A percentile compares a stretch with the other conserved stretches of the same genome.
Evolutionary conservation across 116 monocot species (phyloP).

Genomic region (Zostera marina): DNA sequence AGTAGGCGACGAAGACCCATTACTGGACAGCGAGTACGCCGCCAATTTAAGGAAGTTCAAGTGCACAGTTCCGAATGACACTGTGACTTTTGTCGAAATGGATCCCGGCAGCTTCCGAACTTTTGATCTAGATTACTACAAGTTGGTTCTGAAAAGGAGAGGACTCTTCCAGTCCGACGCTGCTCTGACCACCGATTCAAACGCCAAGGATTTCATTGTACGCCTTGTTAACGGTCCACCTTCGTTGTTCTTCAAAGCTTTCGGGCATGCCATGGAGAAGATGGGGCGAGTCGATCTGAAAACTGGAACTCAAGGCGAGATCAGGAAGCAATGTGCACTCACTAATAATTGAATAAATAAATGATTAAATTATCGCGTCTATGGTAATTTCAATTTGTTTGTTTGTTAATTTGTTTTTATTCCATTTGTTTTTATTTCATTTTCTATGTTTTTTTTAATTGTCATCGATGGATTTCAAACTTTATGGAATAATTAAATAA

Average conservation of each 20-base stretch:
- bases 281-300: too few relatives aligned
- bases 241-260: conserved; percentile 13
- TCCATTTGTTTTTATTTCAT: too few relatives aligned
- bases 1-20: conserved; percentile 37
- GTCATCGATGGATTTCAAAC: too few relatives aligned
- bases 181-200: conserved; percentile 27
- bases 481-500: too few relatives aligned
- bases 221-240: conserved; percentile 20
- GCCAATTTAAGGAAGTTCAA: conserved; percentile 44
- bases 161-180: conserved; percentile 72
- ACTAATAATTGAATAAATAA: too few relatives aligned
- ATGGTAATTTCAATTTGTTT: too few relatives aligned
- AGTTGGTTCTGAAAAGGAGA: conserved; percentile 39
- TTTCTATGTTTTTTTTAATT: too few relatives aligned
- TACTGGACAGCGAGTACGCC: conserved; percentile 42
- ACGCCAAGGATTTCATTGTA: conserved; percentile 17
- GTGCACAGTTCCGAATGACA: conserved; percentile 39
- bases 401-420: too few relatives aligned
- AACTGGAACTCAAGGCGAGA: too few relatives aligned
- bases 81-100: conserved; percentile 55
- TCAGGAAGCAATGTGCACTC: too few relatives aligned
- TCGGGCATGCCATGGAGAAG: too few relatives aligned
- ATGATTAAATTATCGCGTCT: too few relatives aligned
- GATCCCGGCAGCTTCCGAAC: conserved; percentile 69
- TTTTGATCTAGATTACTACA: conserved; percentile 64